Evolutionary conservation across 352 stramenopile genomes (phyloP).

Genomic region (Globisporangium nagaii): DNA sequence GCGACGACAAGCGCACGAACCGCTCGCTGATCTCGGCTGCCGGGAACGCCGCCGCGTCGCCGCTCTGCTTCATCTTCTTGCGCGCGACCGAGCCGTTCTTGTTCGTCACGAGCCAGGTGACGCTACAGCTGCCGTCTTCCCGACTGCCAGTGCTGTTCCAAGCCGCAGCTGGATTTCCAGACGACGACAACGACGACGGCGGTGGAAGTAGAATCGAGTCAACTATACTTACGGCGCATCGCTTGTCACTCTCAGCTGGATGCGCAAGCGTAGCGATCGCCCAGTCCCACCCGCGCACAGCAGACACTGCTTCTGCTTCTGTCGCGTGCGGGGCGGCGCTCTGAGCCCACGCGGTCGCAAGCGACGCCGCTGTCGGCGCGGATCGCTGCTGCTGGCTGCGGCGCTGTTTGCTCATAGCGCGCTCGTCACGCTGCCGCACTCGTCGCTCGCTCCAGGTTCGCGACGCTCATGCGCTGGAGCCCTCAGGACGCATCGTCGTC

Average conservation of each 20-base stretch:
- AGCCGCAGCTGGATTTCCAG: background rate
- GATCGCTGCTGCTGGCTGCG: conserved; percentile 1
- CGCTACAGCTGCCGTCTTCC: background rate
- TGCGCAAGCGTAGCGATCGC: conserved; percentile 21
- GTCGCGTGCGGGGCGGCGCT: background rate
- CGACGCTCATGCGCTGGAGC: background rate
- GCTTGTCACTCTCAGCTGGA: conserved; percentile 10
- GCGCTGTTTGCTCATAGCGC: conserved; percentile 11
- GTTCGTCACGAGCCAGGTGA: conserved; percentile 42
- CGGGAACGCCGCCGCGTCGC: conserved; percentile 7
- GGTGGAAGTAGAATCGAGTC: conserved; percentile 39
- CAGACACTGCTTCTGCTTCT: background rate
- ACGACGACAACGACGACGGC: background rate
- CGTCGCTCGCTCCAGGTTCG: too few relatives aligned
- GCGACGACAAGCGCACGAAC: conserved; percentile 30
- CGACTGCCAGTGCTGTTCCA: background rate
- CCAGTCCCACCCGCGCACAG: conserved; percentile 32
- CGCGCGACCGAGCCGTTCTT: conserved; percentile 39
- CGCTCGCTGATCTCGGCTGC: conserved; percentile 36
- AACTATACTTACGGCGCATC: conserved; percentile 27
- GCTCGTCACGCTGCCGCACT: too few relatives aligned
- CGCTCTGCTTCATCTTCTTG: conserved; percentile 25
- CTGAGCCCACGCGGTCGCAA: conserved; percentile 2
- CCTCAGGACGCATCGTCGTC: too few relatives aligned
- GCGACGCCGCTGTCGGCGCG: background rate